These are phyloP conservation scores for Neurospora sp. DNA, from an alignment of 495 filamentous ascomycete genomes.

Conservation along the genomic window DNA sequence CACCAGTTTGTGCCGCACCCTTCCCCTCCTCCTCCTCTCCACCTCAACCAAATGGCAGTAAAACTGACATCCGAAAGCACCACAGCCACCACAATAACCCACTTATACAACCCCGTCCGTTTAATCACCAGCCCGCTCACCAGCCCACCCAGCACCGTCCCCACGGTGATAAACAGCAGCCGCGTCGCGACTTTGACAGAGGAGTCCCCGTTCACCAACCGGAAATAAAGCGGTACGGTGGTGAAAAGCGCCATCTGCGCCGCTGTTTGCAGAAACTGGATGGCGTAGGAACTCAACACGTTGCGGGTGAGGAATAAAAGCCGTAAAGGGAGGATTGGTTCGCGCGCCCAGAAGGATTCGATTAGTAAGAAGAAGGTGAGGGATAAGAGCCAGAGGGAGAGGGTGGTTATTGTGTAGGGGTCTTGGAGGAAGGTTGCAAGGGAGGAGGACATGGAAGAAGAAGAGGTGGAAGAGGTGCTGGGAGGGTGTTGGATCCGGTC, in stretches of 20 bases:
- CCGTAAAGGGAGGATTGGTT: constrained; percentile 4
- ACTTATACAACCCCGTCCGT: constrained; percentile 6
- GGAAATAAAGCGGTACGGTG: constrained; percentile 2
- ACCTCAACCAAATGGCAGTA: constrained; percentile 3
- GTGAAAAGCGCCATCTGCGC: constrained; percentile 11
- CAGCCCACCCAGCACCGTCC: constrained; percentile 5
- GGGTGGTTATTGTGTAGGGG: neutral
- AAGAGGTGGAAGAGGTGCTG: neutral
- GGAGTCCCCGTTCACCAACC: constrained; percentile 1
- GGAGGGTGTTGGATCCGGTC: neutral
- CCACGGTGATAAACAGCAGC: constrained; percentile 3
- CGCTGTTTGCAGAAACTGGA: constrained; percentile 7
- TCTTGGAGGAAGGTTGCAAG: neutral
- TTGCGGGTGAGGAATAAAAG: neutral
- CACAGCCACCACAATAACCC: neutral
- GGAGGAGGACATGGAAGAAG: too few species aligned
- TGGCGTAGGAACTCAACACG: constrained; percentile 3
- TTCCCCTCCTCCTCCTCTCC: neutral
- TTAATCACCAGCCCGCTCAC: constrained; percentile 6
- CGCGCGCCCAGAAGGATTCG: constrained; percentile 3
- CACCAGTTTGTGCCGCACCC: neutral
- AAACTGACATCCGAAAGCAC: constrained; percentile 3
- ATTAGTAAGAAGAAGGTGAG: neutral
- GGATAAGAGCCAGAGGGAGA: constrained; percentile 4
- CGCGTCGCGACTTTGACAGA: neutral